A percentile compares a stretch with the other conserved stretches of the same genome.
phyloP scores from a whole-genome alignment of 2,329 filamentous ascomycete genomes.

The Monosporascus sp. region DNA sequence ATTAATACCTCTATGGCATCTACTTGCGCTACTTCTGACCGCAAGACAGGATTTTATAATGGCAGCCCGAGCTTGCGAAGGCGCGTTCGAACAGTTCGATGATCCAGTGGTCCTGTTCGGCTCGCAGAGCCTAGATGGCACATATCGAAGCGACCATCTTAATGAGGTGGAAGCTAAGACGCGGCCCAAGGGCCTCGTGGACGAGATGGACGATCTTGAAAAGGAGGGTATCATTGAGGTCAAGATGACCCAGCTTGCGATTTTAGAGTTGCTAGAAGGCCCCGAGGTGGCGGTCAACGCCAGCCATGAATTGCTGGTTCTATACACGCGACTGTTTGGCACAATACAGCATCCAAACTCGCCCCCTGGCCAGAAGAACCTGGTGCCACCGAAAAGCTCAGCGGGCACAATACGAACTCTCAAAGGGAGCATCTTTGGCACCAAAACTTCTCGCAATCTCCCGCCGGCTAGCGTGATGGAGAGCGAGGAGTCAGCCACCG shows the following conservation, averaged over 20 bases:
- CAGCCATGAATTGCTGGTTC: slow-evolving; percentile 74
- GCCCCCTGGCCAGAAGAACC: slow-evolving; percentile 29
- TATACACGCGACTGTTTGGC: slow-evolving; percentile 80
- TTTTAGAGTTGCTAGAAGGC: slow-evolving; percentile 79
- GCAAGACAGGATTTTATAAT: slow-evolving; percentile 79
- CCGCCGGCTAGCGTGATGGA: slow-evolving; percentile 33
- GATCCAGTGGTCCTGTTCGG: slow-evolving; percentile 68
- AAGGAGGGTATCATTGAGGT: slow-evolving; percentile 87
- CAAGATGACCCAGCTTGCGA: slow-evolving; percentile 87
- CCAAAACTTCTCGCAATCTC: slow-evolving; percentile 31
- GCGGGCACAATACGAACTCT: slow-evolving; percentile 67
- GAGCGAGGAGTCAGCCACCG: slow-evolving; percentile 25
- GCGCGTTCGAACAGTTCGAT: slow-evolving; percentile 85
- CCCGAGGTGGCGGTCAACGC: slow-evolving; percentile 82
- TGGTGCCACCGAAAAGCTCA: slow-evolving; percentile 61
- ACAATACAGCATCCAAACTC: slow-evolving; percentile 35
- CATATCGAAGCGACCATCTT: slow-evolving; percentile 62
- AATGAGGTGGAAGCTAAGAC: slow-evolving; percentile 46
- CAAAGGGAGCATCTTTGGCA: slow-evolving; percentile 74
- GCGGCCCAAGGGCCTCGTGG: slow-evolving; percentile 51
- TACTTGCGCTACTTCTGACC: slow-evolving; percentile 79
- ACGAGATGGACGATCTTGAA: slow-evolving; percentile 78
- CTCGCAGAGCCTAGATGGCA: slow-evolving; percentile 41
- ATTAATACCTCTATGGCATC: slow-evolving; percentile 81
- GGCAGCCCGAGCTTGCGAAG: slow-evolving; percentile 79